Percentiles rank a stretch among this genome's conserved stretches.
Evolutionary conservation across 1,284 basidiomycete species (phyloP).

Genomic region (Ceraceosorus guamensis): DNA sequence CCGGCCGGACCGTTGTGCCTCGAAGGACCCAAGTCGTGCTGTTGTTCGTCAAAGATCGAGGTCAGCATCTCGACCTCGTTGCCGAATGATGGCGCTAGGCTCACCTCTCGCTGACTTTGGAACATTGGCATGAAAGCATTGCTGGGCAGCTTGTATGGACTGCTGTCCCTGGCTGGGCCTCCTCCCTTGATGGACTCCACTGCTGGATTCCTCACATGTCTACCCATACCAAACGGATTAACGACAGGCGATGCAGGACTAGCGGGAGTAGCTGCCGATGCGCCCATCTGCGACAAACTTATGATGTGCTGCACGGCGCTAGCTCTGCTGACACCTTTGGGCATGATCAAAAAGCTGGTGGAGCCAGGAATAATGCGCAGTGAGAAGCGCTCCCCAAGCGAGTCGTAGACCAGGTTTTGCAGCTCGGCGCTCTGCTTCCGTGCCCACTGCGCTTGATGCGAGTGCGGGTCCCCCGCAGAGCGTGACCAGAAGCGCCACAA

Average conservation of each 20-base stretch:
- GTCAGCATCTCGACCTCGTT: no score
- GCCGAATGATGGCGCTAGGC: no score
- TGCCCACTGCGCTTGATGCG: constrained; percentile 66
- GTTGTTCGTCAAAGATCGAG: no score
- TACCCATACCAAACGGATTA: not conserved
- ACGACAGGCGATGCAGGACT: not conserved
- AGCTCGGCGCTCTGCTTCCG: constrained; percentile 77
- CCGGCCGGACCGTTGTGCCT: constrained; percentile 11
- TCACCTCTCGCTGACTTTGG: not conserved
- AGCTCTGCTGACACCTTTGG: constrained; percentile 72
- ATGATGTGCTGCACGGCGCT: constrained; percentile 58
- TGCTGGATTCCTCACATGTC: not conserved
- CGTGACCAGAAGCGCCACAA: constrained; percentile 73
- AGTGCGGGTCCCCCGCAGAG: constrained; percentile 51
- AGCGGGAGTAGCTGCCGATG: not conserved
- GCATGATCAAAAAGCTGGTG: constrained; percentile 63
- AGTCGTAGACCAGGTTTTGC: constrained; percentile 69
- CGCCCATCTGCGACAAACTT: constrained; percentile 16
- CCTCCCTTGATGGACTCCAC: not conserved
- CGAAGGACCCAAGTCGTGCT: no score
- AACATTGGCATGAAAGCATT: constrained; percentile 30
- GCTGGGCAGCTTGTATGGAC: constrained; percentile 34
- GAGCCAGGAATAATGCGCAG: constrained; percentile 39
- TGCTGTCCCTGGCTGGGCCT: constrained; percentile 2
- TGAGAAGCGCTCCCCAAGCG: constrained; percentile 38